Base-by-base conservation (phyloP, 306 rosid species). In the Begonia loranthoides region DNA sequence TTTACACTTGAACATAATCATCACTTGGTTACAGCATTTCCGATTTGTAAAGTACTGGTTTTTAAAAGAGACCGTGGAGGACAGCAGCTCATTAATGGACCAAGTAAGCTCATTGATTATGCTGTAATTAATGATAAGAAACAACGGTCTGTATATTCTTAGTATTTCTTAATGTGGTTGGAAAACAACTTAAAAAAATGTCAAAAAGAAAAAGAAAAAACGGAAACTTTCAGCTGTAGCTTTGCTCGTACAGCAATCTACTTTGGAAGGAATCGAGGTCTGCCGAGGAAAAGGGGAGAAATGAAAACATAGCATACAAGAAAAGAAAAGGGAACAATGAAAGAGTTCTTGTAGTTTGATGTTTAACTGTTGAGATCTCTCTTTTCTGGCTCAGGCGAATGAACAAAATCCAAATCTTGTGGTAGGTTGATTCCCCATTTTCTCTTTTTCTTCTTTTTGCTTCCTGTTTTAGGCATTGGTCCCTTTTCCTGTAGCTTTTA, bases 331-430 rank as follows among this genome's bases (percentile, higher is more conserved):
- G 41, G 47, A 54, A 45, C 41, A 14, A 63, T 22, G 45, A 44
- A 15, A 68, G 77, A 63, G 77, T 65, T 50, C 73, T n/a, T n/a
- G n/a, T n/a, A n/a, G n/a, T n/a, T n/a, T n/a, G n/a, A n/a, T n/a
- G n/a, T n/a, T n/a, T n/a, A 63, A 76, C 90, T 83, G 76, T 77
- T 81, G 72, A 71, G 55, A 59, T 46, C 49, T 53, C 46, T 50
- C 12, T 43, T 63, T 50, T 71, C 70, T 65, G 66, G 60, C 70
- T 9, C 57, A 57, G 55, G 44, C 57, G 10, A 65, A 58, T 11
- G 56, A 43, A 63, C 54, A 47, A 61, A 49, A 49, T 14, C 16
- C 22, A 40, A 5, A 12, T 2, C 34, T 28, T 28, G 34, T 28
- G 34, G 5, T 28, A 5, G 28, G 57, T 52, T 50, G 64, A 56